These are phyloP conservation scores for Talaromyces sp. DNA, from an alignment of 2,329 filamentous ascomycete genomes.

Conservation along the genomic window DNA sequence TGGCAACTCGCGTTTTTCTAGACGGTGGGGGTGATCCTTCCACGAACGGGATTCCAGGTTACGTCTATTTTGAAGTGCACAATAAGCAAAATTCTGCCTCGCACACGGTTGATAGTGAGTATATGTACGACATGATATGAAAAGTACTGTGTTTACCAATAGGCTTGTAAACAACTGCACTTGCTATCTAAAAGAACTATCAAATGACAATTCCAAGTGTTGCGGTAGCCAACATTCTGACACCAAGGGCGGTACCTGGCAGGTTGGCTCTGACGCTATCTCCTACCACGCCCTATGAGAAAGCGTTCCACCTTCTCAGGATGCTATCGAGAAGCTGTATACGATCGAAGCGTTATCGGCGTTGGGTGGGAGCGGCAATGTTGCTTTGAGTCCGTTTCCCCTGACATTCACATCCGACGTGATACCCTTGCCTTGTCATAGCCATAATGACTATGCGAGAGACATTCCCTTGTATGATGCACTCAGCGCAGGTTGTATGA, in stretches of 20 bases:
- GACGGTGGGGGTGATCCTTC: neutral
- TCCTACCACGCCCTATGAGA: neutral
- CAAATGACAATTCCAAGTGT: neutral
- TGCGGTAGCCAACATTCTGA: neutral
- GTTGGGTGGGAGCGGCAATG: neutral
- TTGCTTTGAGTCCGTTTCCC: neutral
- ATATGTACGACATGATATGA: neutral
- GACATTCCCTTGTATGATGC: conserved; percentile 40
- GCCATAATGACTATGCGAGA: conserved; percentile 47
- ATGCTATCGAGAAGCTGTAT: neutral
- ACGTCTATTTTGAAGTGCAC: neutral
- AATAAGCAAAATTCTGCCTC: neutral
- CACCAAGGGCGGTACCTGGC: neutral
- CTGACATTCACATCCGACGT: conserved; percentile 1
- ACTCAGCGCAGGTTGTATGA: conserved; percentile 39
- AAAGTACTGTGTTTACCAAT: neutral
- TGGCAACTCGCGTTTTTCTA: neutral
- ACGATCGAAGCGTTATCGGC: neutral
- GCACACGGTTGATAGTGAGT: neutral
- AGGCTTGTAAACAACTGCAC: neutral
- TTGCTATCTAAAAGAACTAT: neutral
- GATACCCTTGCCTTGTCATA: conserved; percentile 30
- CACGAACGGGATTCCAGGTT: neutral
- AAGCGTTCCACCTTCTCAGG: neutral
- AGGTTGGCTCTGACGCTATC: neutral